A percentile compares a stretch with the other conserved stretches of the same genome.
phyloP scores from a whole-genome alignment of 306 rosid genomes.

The Prunus mume region DNA sequence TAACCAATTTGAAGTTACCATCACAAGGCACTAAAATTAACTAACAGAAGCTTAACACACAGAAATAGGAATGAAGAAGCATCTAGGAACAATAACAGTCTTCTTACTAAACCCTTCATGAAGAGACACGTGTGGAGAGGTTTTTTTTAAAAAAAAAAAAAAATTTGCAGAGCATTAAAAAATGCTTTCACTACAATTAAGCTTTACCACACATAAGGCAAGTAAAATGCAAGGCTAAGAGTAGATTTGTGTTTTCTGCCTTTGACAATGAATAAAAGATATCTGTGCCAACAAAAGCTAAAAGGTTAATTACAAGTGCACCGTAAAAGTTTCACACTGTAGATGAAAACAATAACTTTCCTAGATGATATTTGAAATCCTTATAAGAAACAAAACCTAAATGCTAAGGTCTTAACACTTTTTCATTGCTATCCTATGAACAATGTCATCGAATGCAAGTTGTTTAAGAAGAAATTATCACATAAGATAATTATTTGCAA shows the following conservation, averaged over 20 bases:
- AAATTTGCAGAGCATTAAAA: neutral
- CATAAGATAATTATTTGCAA: neutral
- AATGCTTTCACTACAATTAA: neutral
- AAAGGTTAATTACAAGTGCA: neutral
- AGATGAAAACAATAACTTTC: neutral
- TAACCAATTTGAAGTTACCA: slow-evolving; percentile 25
- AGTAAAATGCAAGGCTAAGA: neutral
- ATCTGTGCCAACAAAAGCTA: neutral
- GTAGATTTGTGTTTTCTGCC: neutral
- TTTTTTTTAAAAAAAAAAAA: too few relatives aligned
- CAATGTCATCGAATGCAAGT: neutral
- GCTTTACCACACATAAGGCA: neutral
- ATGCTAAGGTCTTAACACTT: neutral
- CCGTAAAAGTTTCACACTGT: neutral
- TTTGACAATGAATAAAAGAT: neutral
- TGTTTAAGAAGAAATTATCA: neutral
- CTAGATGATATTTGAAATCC: neutral
- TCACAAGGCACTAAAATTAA: slow-evolving; percentile 14
- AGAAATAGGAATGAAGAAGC: neutral
- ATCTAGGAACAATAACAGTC: neutral
- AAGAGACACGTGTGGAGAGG: neutral
- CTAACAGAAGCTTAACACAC: neutral
- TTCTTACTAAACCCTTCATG: neutral
- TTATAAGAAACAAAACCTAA: neutral
- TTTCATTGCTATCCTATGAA: neutral